These are phyloP conservation scores for Globisporangium cederbergense DNA, from an alignment of 352 stramenopile genomes.

Conservation along the genomic window DNA sequence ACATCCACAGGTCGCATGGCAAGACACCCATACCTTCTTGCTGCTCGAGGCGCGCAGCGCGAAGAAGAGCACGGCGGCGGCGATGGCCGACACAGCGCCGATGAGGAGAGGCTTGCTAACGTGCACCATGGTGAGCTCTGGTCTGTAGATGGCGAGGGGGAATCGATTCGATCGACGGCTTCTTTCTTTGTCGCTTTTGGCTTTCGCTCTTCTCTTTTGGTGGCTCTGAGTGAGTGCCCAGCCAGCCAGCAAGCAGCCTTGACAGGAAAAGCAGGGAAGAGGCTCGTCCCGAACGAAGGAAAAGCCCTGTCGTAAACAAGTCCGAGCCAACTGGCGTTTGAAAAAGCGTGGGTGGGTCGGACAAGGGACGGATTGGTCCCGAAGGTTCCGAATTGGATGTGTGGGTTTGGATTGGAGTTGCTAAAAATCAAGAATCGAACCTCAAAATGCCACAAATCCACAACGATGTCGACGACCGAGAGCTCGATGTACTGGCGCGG, in stretches of 20 bases:
- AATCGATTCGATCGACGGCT: conserved; percentile 1
- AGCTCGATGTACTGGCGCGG: conserved; percentile 42
- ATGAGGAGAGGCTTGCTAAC: conserved; percentile 82
- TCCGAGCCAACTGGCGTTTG: neutral
- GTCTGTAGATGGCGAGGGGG: neutral
- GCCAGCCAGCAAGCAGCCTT: neutral
- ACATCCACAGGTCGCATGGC: too few species aligned
- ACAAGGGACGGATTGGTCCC: neutral
- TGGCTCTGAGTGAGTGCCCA: conserved; percentile 5
- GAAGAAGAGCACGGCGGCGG: conserved; percentile 53
- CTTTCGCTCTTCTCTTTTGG: conserved; percentile 2
- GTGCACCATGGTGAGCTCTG: conserved; percentile 49
- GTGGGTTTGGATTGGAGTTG: too few species aligned
- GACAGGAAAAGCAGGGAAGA: neutral
- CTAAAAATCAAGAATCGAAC: neutral
- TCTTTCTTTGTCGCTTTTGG: conserved; percentile 9
- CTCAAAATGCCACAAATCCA: neutral
- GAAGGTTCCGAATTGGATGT: too few species aligned
- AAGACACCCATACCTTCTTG: conserved; percentile 23
- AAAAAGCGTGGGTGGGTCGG: too few species aligned
- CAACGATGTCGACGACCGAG: neutral
- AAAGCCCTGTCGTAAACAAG: neutral
- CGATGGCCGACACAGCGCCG: conserved; percentile 58
- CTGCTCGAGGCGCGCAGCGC: conserved; percentile 36
- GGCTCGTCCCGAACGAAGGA: neutral